These are phyloP conservation scores for Globisporangium echinulatum DNA, from an alignment of 352 stramenopile species.

Conservation along the genomic window DNA sequence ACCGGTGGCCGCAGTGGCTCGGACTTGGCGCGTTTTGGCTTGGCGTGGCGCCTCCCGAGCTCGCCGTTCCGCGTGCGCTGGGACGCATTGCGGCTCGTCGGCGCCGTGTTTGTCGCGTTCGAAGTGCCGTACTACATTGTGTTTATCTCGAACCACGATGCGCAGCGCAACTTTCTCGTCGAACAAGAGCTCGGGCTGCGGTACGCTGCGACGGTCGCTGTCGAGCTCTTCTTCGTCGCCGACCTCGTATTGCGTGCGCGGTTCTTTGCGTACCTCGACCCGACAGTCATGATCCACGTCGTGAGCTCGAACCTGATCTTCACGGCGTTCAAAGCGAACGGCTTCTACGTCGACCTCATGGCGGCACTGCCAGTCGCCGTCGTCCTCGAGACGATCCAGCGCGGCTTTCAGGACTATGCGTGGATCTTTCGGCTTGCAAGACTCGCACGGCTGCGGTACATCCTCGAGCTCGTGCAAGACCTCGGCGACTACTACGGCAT, in stretches of 20 bases:
- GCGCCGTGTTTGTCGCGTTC: conserved; percentile 47
- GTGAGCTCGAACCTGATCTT: conserved; percentile 55
- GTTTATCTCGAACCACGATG: conserved; percentile 50
- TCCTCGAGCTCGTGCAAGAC: conserved; percentile 33
- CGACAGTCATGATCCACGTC: conserved; percentile 49
- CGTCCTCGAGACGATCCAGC: conserved; percentile 34
- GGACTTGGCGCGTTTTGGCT: conserved; percentile 4
- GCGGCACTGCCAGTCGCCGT: conserved; percentile 39
- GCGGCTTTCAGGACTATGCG: conserved; percentile 20
- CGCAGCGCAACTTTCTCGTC: conserved; percentile 37
- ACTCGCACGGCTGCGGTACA: conserved; percentile 39
- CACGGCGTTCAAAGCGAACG: conserved; percentile 40
- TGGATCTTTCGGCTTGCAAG: conserved; percentile 41
- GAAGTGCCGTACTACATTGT: conserved; percentile 68
- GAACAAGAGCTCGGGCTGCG: conserved; percentile 21
- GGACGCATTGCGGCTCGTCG: conserved; percentile 36
- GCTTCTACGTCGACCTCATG: conserved; percentile 49
- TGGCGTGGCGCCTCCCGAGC: conserved; percentile 35
- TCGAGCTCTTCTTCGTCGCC: conserved; percentile 47
- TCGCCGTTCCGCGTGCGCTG: conserved; percentile 50
- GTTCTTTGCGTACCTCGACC: conserved; percentile 52
- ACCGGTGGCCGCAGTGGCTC: conserved; percentile 7
- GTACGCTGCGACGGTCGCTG: conserved; percentile 26
- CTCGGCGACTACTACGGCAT: conserved; percentile 51
- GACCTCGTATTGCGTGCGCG: conserved; percentile 44